phyloP scores from a whole-genome alignment of 2,329 filamentous ascomycete genomes.

The Pseudogymnoascus sp. region DNA sequence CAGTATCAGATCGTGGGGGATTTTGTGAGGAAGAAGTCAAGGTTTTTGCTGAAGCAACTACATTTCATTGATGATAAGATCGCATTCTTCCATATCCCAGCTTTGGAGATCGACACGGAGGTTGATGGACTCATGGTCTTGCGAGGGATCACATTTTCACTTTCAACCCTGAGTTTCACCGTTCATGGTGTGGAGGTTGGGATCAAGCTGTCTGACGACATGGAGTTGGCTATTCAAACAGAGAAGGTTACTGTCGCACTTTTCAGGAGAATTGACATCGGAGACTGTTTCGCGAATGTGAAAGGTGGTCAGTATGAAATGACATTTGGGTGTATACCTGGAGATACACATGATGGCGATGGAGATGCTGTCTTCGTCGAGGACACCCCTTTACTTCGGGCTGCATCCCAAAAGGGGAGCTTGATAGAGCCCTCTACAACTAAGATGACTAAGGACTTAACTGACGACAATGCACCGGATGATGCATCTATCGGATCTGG shows the following conservation, averaged over 20 bases:
- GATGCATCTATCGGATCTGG: conserved; percentile 30
- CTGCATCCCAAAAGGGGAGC: conserved; percentile 30
- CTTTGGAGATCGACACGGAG: conserved; percentile 46
- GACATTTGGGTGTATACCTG: conserved; percentile 36
- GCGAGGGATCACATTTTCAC: conserved; percentile 42
- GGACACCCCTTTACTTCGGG: conserved; percentile 38
- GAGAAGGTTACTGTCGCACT: conserved; percentile 41
- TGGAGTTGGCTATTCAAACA: conserved; percentile 43
- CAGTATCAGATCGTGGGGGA: conserved; percentile 31
- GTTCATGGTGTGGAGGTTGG: conserved; percentile 47
- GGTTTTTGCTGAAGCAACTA: conserved; percentile 29
- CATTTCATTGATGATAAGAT: conserved; percentile 45
- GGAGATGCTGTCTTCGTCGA: conserved; percentile 34
- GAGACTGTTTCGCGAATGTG: conserved; percentile 45
- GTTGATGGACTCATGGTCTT: conserved; percentile 45
- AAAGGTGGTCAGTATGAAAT: conserved; percentile 45
- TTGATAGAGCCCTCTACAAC: conserved; percentile 12
- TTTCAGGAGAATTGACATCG: conserved; percentile 42
- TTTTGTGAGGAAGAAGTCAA: conserved; percentile 27
- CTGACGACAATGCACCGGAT: conserved; percentile 31
- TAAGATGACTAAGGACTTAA: conserved; percentile 29
- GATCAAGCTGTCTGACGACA: conserved; percentile 42
- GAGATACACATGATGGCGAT: conserved; percentile 29
- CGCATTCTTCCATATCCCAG: conserved; percentile 33
- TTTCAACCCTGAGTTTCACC: conserved; percentile 40